Evolutionary conservation across 2,329 filamentous ascomycete genomes (phyloP).

Genomic region (Trichoderma aggressivum): DNA sequence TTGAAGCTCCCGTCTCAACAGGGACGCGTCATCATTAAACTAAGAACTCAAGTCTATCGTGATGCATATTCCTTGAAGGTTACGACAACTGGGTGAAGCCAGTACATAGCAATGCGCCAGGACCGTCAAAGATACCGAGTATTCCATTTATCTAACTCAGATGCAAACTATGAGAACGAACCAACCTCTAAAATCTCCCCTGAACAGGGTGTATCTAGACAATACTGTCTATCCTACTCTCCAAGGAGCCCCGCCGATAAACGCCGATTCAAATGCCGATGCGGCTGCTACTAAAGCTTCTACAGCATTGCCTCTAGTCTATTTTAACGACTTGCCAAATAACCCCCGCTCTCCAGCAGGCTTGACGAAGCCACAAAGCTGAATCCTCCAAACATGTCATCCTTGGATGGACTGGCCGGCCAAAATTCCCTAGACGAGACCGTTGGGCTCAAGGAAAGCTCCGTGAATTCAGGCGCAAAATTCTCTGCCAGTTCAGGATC

Average conservation of each 20-base stretch:
- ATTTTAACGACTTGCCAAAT: conserved; percentile 2
- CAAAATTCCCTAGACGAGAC: conserved; percentile 45
- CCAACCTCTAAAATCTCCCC: neutral
- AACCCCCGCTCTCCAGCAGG: conserved; percentile 49
- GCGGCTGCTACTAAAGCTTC: neutral
- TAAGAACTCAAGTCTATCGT: neutral
- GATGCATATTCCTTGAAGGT: neutral
- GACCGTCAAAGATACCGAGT: neutral
- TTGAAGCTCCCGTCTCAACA: neutral
- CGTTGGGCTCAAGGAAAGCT: conserved; percentile 74
- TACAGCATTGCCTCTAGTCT: neutral
- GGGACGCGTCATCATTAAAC: neutral
- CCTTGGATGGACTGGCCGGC: conserved; percentile 41
- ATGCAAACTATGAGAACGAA: neutral
- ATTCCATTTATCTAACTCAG: neutral
- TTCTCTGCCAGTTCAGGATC: conserved; percentile 96
- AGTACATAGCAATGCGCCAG: neutral
- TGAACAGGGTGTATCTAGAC: neutral
- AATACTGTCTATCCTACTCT: neutral
- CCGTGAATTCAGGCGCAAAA: conserved; percentile 89
- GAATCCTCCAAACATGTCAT: conserved; percentile 61
- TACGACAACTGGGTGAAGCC: neutral
- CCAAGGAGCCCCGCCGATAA: neutral
- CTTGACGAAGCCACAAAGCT: conserved; percentile 61
- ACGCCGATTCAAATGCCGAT: neutral